These are phyloP conservation scores for Isoetes engelmannii DNA, from an alignment of 83 land plant genomes.

Conservation along the genomic window DNA sequence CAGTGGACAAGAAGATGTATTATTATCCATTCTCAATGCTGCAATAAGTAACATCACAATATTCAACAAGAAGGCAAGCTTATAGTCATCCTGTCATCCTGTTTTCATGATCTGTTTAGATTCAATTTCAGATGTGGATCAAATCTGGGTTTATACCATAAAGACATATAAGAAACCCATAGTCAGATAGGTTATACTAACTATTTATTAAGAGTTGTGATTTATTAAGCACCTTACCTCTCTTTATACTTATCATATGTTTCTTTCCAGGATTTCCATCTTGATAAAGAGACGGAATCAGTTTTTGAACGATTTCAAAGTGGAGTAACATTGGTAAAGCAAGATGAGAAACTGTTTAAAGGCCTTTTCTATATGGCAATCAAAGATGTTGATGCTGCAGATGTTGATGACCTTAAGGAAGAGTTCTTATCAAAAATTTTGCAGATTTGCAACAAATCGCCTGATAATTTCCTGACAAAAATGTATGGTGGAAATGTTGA, in stretches of 20 bases:
- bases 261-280: conserved; percentile 32
- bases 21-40: conserved; percentile 33
- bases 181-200: too few species aligned
- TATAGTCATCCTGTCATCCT: too few species aligned
- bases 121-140: too few species aligned
- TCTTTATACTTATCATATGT: neutral
- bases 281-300: conserved; percentile 35
- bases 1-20: conserved; percentile 37
- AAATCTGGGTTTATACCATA: too few species aligned
- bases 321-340: conserved; percentile 37
- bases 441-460: conserved; percentile 24
- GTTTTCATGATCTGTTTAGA: too few species aligned
- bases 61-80: conserved; percentile 40
- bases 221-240: neutral
- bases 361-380: conserved; percentile 35
- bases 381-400: conserved; percentile 29
- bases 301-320: conserved; percentile 33
- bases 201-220: too few species aligned
- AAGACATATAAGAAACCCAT: too few species aligned
- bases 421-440: conserved; percentile 26
- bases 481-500: conserved; percentile 31
- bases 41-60: conserved; percentile 38
- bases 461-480: conserved; percentile 25
- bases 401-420: conserved; percentile 31
- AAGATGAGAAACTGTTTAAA: conserved; percentile 33